Base-by-base conservation (phyloP, 495 filamentous ascomycete species). In the Neurospora sp. region DNA sequence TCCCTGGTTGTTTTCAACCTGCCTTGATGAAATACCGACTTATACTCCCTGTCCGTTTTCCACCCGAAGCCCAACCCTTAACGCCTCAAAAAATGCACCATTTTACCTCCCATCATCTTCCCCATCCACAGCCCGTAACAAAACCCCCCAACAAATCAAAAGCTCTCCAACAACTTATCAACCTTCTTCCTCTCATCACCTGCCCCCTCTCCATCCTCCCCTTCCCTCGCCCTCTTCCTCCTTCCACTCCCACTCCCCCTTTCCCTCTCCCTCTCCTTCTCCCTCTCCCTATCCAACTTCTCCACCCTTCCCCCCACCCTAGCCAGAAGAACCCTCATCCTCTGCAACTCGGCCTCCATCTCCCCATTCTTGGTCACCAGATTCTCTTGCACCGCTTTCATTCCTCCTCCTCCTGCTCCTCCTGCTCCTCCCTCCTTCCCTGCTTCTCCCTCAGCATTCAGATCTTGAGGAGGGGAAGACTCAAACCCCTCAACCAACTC, bases 281-380 rank as follows among this genome's bases (percentile, higher is more conserved):
- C 73, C 69, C 71, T 54, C 72, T 76, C 75, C 18, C 73, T 74
- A 69, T 72, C 74, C 46, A 85, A 70, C 75, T 77, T 80, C 46
- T 77, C 79, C 4, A 93, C 83, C 71, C 91, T 84, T 4, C 86
- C 91, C 4, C 88, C 87, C 37, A 95, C 90, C 62, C 92, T 86
- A 23, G 90, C 89, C 59, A 92, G 88, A 73, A 97, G 82, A 79
- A 93, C 87, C 44, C 90, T 87, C 90, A 93, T 94, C 75, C 87
- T 89, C 77, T 92, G 89, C 75, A 97, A 78, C 81, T 96, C 93
- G 48, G 85, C 83, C 74, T 89, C 88, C 31, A 97, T 79, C 75
- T 91, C 89, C n/a, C 90, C 91, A 80, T 93, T 90, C 59, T 88
- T 87, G 16, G 89, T 92, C 11, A 93, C 86, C 20, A 97, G 82